Percentiles rank a stretch among this genome's conserved stretches.
These are phyloP conservation scores for Biscogniauxia marginata DNA, from an alignment of 2,329 filamentous ascomycete species.

Conservation along the genomic window DNA sequence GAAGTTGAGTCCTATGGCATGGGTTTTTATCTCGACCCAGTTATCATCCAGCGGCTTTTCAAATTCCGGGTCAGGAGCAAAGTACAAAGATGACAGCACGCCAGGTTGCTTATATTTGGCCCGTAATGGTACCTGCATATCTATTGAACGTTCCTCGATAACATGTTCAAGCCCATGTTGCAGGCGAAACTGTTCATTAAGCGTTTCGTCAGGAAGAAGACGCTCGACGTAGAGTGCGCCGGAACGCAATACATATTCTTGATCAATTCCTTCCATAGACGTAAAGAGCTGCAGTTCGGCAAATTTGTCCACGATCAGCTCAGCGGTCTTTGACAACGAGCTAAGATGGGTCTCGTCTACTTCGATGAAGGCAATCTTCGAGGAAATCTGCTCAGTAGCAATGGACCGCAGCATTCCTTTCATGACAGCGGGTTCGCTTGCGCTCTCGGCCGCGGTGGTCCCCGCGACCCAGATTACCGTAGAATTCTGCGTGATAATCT, in stretches of 20 bases:
- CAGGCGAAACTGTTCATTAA: constrained; percentile 9
- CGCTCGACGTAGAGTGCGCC: constrained; percentile 10
- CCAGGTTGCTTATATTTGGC: constrained; percentile 8
- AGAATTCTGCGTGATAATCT: too few relatives aligned
- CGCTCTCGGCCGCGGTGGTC: too few relatives aligned
- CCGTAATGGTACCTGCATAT: constrained; percentile 1
- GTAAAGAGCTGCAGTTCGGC: too few relatives aligned
- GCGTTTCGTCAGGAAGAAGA: constrained; percentile 2
- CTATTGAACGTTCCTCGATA: constrained; percentile 3
- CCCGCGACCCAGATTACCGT: too few relatives aligned
- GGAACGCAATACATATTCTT: constrained; percentile 2
- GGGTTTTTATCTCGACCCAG: constrained; percentile 10
- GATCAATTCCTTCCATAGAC: too few relatives aligned
- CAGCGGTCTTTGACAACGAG: too few relatives aligned
- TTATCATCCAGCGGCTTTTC: neutral
- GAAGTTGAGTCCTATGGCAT: constrained; percentile 13
- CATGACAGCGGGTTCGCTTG: constrained; percentile 7
- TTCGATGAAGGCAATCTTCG: too few relatives aligned
- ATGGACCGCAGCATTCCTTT: constrained; percentile 8
- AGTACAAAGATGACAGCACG: constrained; percentile 13
- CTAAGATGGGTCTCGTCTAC: too few relatives aligned
- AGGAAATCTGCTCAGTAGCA: too few relatives aligned
- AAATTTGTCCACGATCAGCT: too few relatives aligned
- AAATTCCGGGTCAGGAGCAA: constrained; percentile 4
- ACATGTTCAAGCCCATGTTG: constrained; percentile 2